phyloP scores from a whole-genome alignment of 2,329 filamentous ascomycete species.

The Aspergillus puulaauensis region DNA sequence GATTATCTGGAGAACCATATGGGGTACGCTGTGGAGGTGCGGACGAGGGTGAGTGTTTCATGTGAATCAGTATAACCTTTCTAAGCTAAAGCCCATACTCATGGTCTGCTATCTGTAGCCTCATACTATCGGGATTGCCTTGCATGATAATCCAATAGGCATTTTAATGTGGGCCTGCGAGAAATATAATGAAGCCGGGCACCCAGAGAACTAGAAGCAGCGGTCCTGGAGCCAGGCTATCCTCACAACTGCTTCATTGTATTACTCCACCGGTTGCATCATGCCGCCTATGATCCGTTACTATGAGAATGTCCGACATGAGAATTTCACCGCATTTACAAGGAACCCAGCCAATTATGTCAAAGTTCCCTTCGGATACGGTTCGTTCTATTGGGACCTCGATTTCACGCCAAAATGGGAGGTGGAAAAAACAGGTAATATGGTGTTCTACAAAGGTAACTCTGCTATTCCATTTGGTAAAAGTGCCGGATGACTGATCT shows the following conservation, averaged over 20 bases:
- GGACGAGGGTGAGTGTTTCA: neutral
- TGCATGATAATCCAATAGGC: constrained; percentile 10
- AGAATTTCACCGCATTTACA: neutral
- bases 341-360: constrained; percentile 6
- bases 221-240: constrained; percentile 7
- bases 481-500: neutral
- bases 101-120: neutral
- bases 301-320: constrained; percentile 8
- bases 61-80: too few species aligned
- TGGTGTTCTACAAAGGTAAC: constrained; percentile 11
- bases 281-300: constrained; percentile 11
- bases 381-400: constrained; percentile 9
- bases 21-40: constrained; percentile 14
- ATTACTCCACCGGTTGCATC: constrained; percentile 11
- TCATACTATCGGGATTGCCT: constrained; percentile 8
- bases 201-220: neutral
- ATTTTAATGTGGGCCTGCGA: constrained; percentile 9
- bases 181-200: constrained; percentile 9
- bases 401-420: neutral
- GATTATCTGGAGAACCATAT: constrained; percentile 11
- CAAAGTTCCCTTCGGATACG: constrained; percentile 8
- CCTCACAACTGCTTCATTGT: constrained; percentile 9
- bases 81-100: neutral
- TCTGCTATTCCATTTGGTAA: neutral
- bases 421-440: constrained; percentile 3